Conservation (phyloP, 2,329 filamentous ascomycete genomes). For the Thielaviopsis ethacetica region DNA sequence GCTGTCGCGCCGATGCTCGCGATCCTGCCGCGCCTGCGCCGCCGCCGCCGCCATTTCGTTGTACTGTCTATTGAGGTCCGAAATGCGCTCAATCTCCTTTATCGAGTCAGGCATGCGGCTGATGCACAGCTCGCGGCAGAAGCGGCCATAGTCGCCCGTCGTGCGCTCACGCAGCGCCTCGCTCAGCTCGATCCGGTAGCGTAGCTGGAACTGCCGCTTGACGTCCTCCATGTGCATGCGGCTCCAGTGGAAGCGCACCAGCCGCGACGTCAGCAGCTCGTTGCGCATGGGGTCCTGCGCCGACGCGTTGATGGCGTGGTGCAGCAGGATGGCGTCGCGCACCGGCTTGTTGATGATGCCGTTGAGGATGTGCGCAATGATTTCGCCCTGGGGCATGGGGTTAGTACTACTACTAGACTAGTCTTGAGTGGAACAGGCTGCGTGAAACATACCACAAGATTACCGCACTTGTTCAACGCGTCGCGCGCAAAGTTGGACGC, state of each 20-base stretch:
- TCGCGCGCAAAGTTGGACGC: constrained; percentile 72
- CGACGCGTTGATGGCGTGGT: constrained; percentile 71
- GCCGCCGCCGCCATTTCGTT: constrained; percentile 5
- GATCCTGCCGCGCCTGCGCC: background rate
- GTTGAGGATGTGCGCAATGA: constrained; percentile 88
- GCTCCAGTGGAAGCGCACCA: constrained; percentile 90
- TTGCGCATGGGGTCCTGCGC: constrained; percentile 56
- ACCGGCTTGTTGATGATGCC: constrained; percentile 92
- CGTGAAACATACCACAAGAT: constrained; percentile 61
- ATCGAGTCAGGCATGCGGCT: constrained; percentile 44
- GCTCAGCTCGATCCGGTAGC: constrained; percentile 60
- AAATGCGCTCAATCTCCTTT: constrained; percentile 30
- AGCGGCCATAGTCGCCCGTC: constrained; percentile 58
- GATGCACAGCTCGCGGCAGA: constrained; percentile 55
- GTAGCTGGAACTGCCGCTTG: constrained; percentile 62
- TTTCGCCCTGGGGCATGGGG: constrained; percentile 54
- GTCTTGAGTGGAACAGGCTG: background rate
- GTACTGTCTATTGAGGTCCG: constrained; percentile 8
- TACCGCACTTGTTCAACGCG: constrained; percentile 74
- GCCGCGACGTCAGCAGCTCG: constrained; percentile 72
- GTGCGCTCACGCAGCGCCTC: constrained; percentile 66
- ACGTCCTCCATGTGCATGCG: constrained; percentile 62
- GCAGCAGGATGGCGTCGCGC: constrained; percentile 75
- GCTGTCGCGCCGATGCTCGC: background rate
- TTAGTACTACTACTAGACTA: constrained; percentile 2